Conservation (phyloP, 345 rosid species). For the Hibiscus syriacus region DNA sequence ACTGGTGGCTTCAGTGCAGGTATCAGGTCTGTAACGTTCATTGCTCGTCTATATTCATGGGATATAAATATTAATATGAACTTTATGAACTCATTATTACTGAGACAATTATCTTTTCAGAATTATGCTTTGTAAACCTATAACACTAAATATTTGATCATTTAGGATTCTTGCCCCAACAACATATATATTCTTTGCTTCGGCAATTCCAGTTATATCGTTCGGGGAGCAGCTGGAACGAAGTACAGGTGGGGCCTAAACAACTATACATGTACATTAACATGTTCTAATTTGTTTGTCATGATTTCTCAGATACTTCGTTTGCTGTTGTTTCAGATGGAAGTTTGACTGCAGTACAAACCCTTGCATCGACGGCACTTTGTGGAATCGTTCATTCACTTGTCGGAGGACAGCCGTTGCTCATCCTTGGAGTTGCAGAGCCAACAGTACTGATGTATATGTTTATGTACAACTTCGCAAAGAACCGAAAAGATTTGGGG, state of each 20-base stretch:
- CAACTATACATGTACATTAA: not conserved
- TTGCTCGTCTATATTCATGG: too few species aligned
- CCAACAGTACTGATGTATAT: constrained; percentile 81
- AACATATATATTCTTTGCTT: constrained; percentile 79
- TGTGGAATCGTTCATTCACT: constrained; percentile 79
- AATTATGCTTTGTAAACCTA: constrained; percentile 4
- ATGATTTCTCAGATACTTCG: not conserved
- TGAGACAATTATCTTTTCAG: not conserved
- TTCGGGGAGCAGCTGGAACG: constrained; percentile 82
- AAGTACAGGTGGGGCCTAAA: constrained; percentile 42
- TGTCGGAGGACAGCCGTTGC: constrained; percentile 73
- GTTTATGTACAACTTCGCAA: constrained; percentile 66
- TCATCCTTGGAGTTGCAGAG: constrained; percentile 83
- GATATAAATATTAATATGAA: not conserved
- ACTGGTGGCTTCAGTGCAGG: constrained; percentile 60
- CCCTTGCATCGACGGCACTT: constrained; percentile 68
- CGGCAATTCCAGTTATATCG: constrained; percentile 80
- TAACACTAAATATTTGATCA: too few species aligned
- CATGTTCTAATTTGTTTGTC: constrained; percentile 5
- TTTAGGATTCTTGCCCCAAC: constrained; percentile 72
- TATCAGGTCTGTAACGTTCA: constrained; percentile 39
- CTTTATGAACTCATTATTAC: not conserved
- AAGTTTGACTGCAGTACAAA: constrained; percentile 63
- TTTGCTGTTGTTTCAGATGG: constrained; percentile 40
- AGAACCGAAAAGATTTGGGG: constrained; percentile 51